Evolutionary conservation across 441 rosid species (phyloP).

Genomic region (Populus hybrid): DNA sequence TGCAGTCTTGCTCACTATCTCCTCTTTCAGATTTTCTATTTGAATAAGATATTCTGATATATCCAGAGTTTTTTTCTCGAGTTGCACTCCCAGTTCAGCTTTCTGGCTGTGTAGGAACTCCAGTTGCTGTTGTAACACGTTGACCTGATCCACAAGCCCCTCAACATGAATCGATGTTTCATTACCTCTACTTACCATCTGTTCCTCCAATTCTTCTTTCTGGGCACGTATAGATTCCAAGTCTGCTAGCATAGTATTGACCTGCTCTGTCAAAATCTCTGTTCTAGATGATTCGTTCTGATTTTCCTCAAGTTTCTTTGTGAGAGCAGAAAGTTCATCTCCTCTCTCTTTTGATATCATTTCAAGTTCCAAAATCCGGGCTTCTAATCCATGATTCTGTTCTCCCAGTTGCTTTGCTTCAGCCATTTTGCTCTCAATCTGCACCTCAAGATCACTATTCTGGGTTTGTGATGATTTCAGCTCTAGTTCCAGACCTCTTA

Average conservation of each 20-base stretch:
- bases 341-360: slow-evolving; percentile 39
- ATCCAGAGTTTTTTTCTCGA: slow-evolving; percentile 47
- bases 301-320: slow-evolving; percentile 50
- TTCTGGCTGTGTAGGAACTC: slow-evolving; percentile 48
- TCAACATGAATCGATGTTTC: slow-evolving; percentile 47
- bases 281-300: slow-evolving; percentile 48
- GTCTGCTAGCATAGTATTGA: slow-evolving; percentile 36
- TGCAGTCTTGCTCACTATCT: slow-evolving; percentile 34
- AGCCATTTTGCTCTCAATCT: slow-evolving; percentile 45
- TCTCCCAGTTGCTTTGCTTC: slow-evolving; percentile 49
- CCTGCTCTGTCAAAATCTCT: slow-evolving; percentile 50
- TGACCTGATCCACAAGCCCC: slow-evolving; percentile 39
- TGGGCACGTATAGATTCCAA: slow-evolving; percentile 31
- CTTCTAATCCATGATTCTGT: slow-evolving; percentile 32
- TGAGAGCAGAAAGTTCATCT: slow-evolving; percentile 43
- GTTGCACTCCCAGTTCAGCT: slow-evolving; percentile 51
- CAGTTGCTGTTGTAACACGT: slow-evolving; percentile 47
- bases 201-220: slow-evolving; percentile 52
- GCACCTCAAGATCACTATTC: slow-evolving; percentile 49
- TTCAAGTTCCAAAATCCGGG: slow-evolving; percentile 48
- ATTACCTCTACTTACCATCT: slow-evolving; percentile 30
- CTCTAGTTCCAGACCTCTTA: slow-evolving; percentile 53
- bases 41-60: slow-evolving; percentile 45
- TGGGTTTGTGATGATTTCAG: slow-evolving; percentile 41
- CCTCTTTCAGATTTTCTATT: slow-evolving; percentile 50